A percentile compares a stretch with the other conserved stretches of the same genome.
These are phyloP conservation scores for Tricholoma saponaceum DNA, from an alignment of 768 basidiomycete species.

Conservation along the genomic window DNA sequence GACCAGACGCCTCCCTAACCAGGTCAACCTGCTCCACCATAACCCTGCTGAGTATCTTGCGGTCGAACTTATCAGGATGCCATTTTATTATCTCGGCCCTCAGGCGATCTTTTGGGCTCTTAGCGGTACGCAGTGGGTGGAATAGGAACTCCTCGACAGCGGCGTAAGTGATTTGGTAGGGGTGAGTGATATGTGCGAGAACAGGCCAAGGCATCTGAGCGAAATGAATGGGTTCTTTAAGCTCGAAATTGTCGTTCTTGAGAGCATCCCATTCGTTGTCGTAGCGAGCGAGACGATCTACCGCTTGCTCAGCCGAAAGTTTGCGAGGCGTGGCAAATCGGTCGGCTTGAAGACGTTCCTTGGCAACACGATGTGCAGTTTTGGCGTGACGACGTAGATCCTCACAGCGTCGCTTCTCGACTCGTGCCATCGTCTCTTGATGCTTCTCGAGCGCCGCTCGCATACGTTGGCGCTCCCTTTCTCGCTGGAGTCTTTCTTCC, in stretches of 20 bases:
- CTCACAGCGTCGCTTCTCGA: not conserved
- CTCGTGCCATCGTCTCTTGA: slow-evolving; percentile 1
- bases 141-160: slow-evolving; percentile 36
- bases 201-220: slow-evolving; percentile 43
- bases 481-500: not conserved
- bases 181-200: slow-evolving; percentile 16
- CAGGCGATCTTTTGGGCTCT: slow-evolving; percentile 30
- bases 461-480: not conserved
- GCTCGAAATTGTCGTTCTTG: slow-evolving; percentile 9
- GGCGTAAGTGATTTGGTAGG: slow-evolving; percentile 30
- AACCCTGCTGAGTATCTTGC: slow-evolving; percentile 31
- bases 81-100: slow-evolving; percentile 46
- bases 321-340: not conserved
- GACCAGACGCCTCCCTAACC: slow-evolving; percentile 33
- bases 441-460: not conserved
- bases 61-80: slow-evolving; percentile 53
- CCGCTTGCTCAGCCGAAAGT: not conserved
- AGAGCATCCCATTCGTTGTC: slow-evolving; percentile 27
- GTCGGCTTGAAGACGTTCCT: not conserved
- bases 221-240: slow-evolving; percentile 18
- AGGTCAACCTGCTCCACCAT: slow-evolving; percentile 23
- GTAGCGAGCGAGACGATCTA: not conserved
- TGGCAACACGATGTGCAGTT: not conserved
- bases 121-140: slow-evolving; percentile 29
- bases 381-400: not conserved